A percentile compares a stretch with the other conserved stretches of the same genome.
phyloP scores from a whole-genome alignment of 108 stramenopile species.

The Nitzschia sp. region DNA sequence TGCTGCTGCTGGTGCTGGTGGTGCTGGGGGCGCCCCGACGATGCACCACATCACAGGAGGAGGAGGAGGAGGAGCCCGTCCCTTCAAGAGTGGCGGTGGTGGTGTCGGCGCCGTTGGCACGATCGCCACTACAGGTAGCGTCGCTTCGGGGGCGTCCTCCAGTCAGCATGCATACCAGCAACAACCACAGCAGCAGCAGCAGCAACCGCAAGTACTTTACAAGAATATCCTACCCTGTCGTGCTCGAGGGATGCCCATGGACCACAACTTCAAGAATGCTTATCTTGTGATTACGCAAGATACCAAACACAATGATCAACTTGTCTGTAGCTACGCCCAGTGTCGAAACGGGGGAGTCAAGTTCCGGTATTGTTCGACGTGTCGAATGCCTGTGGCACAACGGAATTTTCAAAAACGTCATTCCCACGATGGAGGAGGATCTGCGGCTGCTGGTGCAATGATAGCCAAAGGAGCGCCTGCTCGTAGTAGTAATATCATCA shows the following conservation, averaged over 20 bases:
- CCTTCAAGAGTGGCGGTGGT: too few species aligned
- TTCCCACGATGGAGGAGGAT: slow-evolving; percentile 48
- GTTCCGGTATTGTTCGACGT: slow-evolving; percentile 31
- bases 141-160: too few species aligned
- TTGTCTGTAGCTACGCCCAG: slow-evolving; percentile 1
- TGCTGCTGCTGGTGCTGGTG: too few species aligned
- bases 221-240: slow-evolving; percentile 55
- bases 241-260: slow-evolving; percentile 77
- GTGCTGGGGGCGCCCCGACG: too few species aligned
- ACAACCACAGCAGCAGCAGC: too few species aligned
- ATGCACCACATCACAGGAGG: too few species aligned
- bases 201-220: too few species aligned
- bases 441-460: background rate
- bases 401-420: slow-evolving; percentile 80
- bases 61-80: too few species aligned
- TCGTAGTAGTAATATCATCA: background rate
- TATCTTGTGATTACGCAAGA: slow-evolving; percentile 1
- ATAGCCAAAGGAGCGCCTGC: background rate
- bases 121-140: too few species aligned
- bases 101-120: too few species aligned
- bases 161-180: too few species aligned
- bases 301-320: background rate
- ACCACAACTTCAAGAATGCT: slow-evolving; percentile 44
- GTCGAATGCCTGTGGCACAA: slow-evolving; percentile 78
- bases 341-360: slow-evolving; percentile 12